Conservation (phyloP, 768 basidiomycete genomes). For the Tephrocybe rancida region DNA sequence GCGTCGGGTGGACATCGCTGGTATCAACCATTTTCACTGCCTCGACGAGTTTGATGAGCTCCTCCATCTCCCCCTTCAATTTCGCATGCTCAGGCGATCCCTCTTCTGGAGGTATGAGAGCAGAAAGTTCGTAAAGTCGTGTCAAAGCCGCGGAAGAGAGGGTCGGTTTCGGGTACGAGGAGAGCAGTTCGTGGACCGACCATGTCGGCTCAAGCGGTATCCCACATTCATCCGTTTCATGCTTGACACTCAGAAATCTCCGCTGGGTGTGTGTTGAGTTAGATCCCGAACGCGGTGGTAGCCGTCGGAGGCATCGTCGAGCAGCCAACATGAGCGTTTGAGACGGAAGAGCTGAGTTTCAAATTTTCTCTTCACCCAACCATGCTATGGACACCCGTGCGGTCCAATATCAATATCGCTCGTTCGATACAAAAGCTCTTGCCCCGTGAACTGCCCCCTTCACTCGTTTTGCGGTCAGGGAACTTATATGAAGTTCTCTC, state of each 20-base stretch:
- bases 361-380: conserved; percentile 23
- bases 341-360: conserved; percentile 20
- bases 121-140: conserved; percentile 72
- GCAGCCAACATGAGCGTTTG: conserved; percentile 19
- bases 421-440: conserved; percentile 56
- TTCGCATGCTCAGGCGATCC: conserved; percentile 53
- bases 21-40: conserved; percentile 71
- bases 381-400: conserved; percentile 39
- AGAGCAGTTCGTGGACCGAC: conserved; percentile 78
- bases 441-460: conserved; percentile 60
- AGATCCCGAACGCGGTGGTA: conserved; percentile 12
- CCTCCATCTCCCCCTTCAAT: conserved; percentile 64
- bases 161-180: conserved; percentile 73
- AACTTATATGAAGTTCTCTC: conserved; percentile 77
- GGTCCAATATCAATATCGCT: conserved; percentile 28
- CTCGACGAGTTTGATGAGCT: conserved; percentile 76
- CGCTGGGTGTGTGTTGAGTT: conserved; percentile 11
- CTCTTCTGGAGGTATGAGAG: conserved; percentile 65
- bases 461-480: conserved; percentile 56
- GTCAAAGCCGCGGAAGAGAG: conserved; percentile 59
- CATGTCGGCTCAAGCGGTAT: conserved; percentile 73
- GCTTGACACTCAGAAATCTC: conserved; percentile 7
- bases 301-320: conserved; percentile 24
- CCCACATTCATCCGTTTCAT: conserved; percentile 55
- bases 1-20: conserved; percentile 29